Base-by-base conservation (phyloP, 805 yeast genomes). In the Ogataea philodendri region DNA sequence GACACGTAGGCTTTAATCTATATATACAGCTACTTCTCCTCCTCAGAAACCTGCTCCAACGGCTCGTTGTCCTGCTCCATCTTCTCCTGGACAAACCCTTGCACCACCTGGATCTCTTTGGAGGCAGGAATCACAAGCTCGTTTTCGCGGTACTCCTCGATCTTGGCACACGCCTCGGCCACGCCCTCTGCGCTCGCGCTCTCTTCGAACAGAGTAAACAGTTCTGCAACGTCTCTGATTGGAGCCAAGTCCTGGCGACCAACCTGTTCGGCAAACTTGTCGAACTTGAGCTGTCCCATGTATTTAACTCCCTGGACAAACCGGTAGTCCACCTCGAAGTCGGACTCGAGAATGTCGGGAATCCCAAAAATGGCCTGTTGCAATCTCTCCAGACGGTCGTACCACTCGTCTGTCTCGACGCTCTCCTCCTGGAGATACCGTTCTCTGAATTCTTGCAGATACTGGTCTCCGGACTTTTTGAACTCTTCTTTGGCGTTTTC, bases 301-400 rank as follows among this genome's bases (percentile, higher is more conserved):
- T 63, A 76, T 48, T 75, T 67, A 26, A 89, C 66, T 15, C 96
- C 96, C 36, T 74, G 66, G 17, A 78, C 64, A 33, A 83, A 82
- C 39, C 69, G 66, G 32, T 69, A 63, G 52, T 82, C 83, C 9
- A 79, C 78, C 11, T 62, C 57, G 47, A 80, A 72, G 36, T 76
- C 76, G 37, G 72, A 80, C 30, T 78, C 68, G 37, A 74, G 66
- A 35, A 76, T 77, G 18, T 84, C 86, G 41, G 78, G 77, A 37
- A 88, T 83, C n/a, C 96, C 96, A 54, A 79, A 89, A 18, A 87
- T 59, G 0, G 95, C 89, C 49, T 70, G 76, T 59, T 85, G 95
- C 49, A 88, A 71, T 55, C 97, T 78, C 39, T 77, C 79, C 39
- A 89, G 67, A 52, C 78, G 78, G 36, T 79, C 87, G 54, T 76